These are phyloP conservation scores for Ettlia oleoabundans DNA, from an alignment of 139 green algal species.

Conservation along the genomic window DNA sequence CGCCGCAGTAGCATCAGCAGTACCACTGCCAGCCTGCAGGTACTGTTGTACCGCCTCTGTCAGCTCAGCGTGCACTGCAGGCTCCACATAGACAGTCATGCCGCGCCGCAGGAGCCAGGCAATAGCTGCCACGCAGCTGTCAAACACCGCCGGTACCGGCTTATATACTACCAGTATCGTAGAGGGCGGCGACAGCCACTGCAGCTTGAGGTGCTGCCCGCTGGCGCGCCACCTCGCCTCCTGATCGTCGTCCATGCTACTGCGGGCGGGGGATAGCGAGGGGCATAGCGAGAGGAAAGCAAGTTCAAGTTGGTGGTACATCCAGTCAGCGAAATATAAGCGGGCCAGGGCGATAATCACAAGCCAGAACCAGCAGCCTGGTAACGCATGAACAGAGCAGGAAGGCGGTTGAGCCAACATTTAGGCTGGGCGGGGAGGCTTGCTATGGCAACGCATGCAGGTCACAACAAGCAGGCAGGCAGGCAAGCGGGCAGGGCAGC, in stretches of 20 bases:
- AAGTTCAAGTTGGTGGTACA: too few relatives aligned
- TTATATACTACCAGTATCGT: constrained; percentile 64
- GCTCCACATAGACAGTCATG: constrained; percentile 61
- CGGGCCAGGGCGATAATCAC: too few relatives aligned
- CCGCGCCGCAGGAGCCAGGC: constrained; percentile 51
- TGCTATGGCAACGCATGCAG: too few relatives aligned
- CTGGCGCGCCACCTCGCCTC: constrained; percentile 39
- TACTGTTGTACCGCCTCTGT: neutral
- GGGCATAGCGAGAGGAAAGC: too few relatives aligned
- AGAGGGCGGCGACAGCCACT: constrained; percentile 60
- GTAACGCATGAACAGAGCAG: too few relatives aligned
- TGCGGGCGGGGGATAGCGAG: neutral
- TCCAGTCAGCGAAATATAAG: too few relatives aligned
- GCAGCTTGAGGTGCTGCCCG: constrained; percentile 61
- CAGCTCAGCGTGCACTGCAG: constrained; percentile 43
- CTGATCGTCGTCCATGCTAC: constrained; percentile 23
- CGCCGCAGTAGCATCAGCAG: neutral
- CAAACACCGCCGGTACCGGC: constrained; percentile 41
- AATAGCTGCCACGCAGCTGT: constrained; percentile 40
- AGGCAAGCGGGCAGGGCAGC: too few relatives aligned
- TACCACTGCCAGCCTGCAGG: neutral
- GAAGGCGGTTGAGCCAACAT: too few relatives aligned
- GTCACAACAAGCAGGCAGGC: too few relatives aligned
- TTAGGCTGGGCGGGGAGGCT: too few relatives aligned
- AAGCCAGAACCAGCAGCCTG: too few relatives aligned